These are phyloP conservation scores for Mycena vulgaris DNA, from an alignment of 768 basidiomycete genomes.

Conservation along the genomic window DNA sequence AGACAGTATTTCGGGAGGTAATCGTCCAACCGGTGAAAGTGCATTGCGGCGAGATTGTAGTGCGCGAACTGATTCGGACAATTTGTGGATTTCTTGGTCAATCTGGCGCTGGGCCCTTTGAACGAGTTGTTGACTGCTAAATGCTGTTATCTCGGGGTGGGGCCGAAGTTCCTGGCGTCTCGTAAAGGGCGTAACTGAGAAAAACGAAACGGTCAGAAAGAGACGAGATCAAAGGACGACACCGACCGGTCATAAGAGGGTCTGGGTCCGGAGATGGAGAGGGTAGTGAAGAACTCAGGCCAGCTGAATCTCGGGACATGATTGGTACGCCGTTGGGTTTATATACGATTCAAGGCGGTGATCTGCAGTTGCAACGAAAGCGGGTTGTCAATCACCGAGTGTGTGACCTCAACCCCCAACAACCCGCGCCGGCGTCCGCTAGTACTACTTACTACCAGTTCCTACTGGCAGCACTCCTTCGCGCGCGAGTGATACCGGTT, in stretches of 20 bases:
- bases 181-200: slow-evolving; percentile 22
- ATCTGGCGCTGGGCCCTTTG: slow-evolving; percentile 49
- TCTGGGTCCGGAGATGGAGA: slow-evolving; percentile 25
- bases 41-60: slow-evolving; percentile 56
- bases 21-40: slow-evolving; percentile 53
- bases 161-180: slow-evolving; percentile 35
- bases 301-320: slow-evolving; percentile 49
- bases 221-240: slow-evolving; percentile 1
- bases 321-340: slow-evolving; percentile 22
- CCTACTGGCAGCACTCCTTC: too few species aligned
- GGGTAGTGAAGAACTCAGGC: slow-evolving; percentile 44
- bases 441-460: too few species aligned
- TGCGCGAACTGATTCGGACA: slow-evolving; percentile 51
- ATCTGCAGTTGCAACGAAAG: not conserved
- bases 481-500: too few species aligned
- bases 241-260: slow-evolving; percentile 36
- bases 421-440: not conserved
- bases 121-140: slow-evolving; percentile 32
- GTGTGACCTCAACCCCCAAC: too few species aligned
- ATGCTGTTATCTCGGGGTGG: slow-evolving; percentile 28
- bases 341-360: slow-evolving; percentile 12
- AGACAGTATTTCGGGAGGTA: slow-evolving; percentile 61
- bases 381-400: not conserved
- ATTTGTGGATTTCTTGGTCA: slow-evolving; percentile 53
- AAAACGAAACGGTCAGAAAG: not conserved